phyloP scores from a whole-genome alignment of 257 asterid genomes.

The Nemophila menziesii region DNA sequence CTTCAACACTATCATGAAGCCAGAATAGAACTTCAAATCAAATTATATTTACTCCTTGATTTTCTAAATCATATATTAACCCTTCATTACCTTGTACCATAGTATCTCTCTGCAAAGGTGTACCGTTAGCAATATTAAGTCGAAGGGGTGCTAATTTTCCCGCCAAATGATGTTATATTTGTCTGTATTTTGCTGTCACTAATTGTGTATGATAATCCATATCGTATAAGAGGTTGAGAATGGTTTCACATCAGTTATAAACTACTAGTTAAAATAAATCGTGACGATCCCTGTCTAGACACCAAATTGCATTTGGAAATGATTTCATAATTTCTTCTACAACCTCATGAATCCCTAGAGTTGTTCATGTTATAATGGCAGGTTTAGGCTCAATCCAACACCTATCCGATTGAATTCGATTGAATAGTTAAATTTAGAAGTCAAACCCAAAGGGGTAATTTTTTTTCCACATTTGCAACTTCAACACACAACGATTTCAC shows the following conservation, averaged over 20 bases:
- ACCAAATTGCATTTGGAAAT: slow-evolving; percentile 26
- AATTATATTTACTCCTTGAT: no score
- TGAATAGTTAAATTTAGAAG: slow-evolving; percentile 12
- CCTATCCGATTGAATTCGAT: no score
- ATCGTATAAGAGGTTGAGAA: slow-evolving; percentile 16
- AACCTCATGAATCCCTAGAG: slow-evolving; percentile 15
- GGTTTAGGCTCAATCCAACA: no score
- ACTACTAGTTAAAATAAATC: slow-evolving; percentile 23
- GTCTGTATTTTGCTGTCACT: slow-evolving; percentile 19
- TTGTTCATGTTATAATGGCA: slow-evolving; percentile 15
- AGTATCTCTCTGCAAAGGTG: slow-evolving; percentile 24
- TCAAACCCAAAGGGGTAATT: slow-evolving; percentile 2
- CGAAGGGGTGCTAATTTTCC: slow-evolving; percentile 24
- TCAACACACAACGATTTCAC: slow-evolving; percentile 21
- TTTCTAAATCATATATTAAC: no score
- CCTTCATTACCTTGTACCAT: slow-evolving; percentile 28
- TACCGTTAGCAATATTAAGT: slow-evolving; percentile 19
- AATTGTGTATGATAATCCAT: slow-evolving; percentile 19
- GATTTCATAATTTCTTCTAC: slow-evolving; percentile 15
- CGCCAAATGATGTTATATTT: slow-evolving; percentile 18
- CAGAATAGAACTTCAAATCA: no score
- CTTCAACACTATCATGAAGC: slow-evolving; percentile 13
- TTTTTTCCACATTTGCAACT: slow-evolving; percentile 8
- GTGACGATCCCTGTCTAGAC: slow-evolving; percentile 17
- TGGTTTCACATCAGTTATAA: slow-evolving; percentile 15